Base-by-base conservation (phyloP, 192 early-diverging fungal genomes). In the Spizellomyces punctatus region DNA sequence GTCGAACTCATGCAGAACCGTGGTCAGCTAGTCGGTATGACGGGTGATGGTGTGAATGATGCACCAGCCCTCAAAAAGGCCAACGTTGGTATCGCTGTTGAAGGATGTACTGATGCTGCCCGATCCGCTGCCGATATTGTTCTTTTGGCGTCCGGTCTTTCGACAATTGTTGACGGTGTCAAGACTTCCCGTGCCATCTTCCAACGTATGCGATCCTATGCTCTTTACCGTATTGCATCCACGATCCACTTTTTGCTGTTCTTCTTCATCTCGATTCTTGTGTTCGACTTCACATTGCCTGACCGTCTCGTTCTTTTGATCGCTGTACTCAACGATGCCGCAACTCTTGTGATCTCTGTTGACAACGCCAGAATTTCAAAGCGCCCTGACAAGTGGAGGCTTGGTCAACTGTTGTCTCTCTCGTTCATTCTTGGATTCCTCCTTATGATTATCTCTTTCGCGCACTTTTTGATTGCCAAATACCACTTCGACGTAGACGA, bases 41-140 rank as follows among this genome's bases (percentile, higher is more conserved):
- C 96, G 57, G 96, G 96, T 52, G 96, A 96, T 81, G 94, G 95
- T 82, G 95, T 97, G 58, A 98, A 98, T 78, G 96, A 98, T 81
- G 96, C 96, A 8, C 96, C 96, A 8, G 96, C 95, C 27, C 82
- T 98, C 44, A 98, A 98, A 83, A 98, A 96, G 86, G 96, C 95
- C 65, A 93, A 98, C 76, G 94, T 96, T 65, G 96, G 96, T 76
- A 98, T 98, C 83, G 96, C 96, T 52, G 95, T 98, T 52, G 92
- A 95, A 67, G 94, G 93, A 67, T 95, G 94, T 82, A 96, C 96
- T 1, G 96, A 98, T 82, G 96, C 95, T 66, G 96, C 96, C 65
- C 90, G 95, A 48, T 95, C 93, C 64, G 95, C 96, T 42, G 92
- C 95, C 47, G 96, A 98, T 79, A 98, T 98, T 77, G 95, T 98